Conservation (phyloP, 2,329 filamentous ascomycete genomes). For the Sporothrix euskadiensis region DNA sequence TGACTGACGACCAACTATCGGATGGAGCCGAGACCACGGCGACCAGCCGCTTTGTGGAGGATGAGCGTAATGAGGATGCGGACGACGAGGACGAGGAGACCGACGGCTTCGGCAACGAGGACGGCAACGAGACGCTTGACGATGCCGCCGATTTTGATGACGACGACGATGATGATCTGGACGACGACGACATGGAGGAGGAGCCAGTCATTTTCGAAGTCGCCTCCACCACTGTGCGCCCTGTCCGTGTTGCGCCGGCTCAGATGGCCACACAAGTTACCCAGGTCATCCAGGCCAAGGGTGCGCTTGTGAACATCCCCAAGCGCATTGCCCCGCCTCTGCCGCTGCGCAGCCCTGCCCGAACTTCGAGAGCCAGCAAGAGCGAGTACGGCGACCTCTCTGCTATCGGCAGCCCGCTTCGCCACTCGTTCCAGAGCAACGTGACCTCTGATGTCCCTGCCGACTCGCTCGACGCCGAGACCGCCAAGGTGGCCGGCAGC, state of each 20-base stretch:
- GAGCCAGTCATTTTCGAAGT: conserved; percentile 71
- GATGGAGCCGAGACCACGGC: conserved; percentile 35
- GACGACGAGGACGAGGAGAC: conserved; percentile 51
- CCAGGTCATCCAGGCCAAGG: conserved; percentile 68
- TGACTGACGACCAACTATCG: conserved; percentile 33
- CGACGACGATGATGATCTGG: conserved; percentile 40
- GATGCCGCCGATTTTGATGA: conserved; percentile 42
- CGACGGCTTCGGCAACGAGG: conserved; percentile 49
- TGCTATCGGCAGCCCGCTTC: conserved; percentile 53
- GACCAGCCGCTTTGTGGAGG: conserved; percentile 26
- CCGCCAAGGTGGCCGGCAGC: not conserved
- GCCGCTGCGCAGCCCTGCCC: conserved; percentile 72
- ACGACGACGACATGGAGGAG: conserved; percentile 56
- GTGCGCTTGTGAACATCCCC: conserved; percentile 80
- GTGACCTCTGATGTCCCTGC: not conserved
- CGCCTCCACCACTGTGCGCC: conserved; percentile 56
- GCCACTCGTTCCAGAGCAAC: conserved; percentile 48
- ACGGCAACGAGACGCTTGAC: conserved; percentile 35
- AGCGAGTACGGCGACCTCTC: conserved; percentile 63
- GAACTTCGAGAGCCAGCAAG: conserved; percentile 55
- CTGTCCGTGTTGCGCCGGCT: conserved; percentile 60
- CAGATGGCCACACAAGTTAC: conserved; percentile 68
- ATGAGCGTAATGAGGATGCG: conserved; percentile 41
- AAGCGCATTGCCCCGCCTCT: conserved; percentile 77
- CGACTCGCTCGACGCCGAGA: not conserved